These are phyloP conservation scores for Camelina sativa DNA, from an alignment of 345 rosid species.

Conservation along the genomic window DNA sequence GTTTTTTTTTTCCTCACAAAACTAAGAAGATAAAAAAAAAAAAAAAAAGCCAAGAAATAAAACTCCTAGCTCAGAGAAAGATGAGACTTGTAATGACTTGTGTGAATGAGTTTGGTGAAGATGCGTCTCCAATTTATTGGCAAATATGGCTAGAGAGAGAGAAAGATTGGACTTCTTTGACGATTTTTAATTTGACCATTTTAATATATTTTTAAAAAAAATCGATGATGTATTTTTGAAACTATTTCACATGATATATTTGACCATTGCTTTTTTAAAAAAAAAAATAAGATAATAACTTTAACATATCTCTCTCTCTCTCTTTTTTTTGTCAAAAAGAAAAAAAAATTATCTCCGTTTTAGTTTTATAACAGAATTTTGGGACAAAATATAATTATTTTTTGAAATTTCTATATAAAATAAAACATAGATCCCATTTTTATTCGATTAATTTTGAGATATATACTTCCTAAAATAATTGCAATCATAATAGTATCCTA, in stretches of 20 bases:
- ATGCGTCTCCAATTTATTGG: constrained; percentile 40
- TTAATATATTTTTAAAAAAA: background rate
- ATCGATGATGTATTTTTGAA: background rate
- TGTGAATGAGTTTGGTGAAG: constrained; percentile 31
- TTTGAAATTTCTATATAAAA: no score
- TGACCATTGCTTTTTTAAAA: constrained; percentile 15
- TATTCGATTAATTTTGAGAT: background rate
- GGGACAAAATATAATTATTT: background rate
- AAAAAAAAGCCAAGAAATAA: background rate
- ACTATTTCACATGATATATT: constrained; percentile 12
- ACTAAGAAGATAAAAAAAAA: background rate
- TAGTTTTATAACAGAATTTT: background rate
- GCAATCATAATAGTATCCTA: background rate
- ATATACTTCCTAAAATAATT: background rate
- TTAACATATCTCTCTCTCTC: background rate
- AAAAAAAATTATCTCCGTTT: background rate
- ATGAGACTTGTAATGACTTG: constrained; percentile 26
- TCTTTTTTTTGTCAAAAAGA: no score
- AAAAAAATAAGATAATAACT: background rate
- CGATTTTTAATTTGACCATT: constrained; percentile 18
- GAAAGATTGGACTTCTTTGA: constrained; percentile 23
- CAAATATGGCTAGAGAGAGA: constrained; percentile 22
- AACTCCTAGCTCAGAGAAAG: no score
- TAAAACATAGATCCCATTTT: no score
- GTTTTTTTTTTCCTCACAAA: background rate